Conservation (phyloP, 306 rosid species). For the Pachyrhizus erosus region DNA sequence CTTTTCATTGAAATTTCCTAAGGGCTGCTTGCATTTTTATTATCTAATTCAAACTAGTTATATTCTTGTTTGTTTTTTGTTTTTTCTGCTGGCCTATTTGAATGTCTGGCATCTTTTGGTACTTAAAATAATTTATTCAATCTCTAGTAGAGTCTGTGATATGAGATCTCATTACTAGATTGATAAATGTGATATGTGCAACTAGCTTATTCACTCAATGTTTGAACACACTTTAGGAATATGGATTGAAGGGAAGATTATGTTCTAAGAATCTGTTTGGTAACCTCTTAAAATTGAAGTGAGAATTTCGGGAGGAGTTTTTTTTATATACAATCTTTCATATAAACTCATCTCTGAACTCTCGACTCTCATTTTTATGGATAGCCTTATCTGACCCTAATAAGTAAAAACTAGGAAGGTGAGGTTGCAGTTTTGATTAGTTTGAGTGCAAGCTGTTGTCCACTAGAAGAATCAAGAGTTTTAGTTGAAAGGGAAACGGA, state of each 20-base stretch:
- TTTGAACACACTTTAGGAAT: not conserved
- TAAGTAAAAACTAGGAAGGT: not conserved
- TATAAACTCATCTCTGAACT: not conserved
- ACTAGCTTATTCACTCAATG: not conserved
- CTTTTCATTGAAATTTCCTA: not conserved
- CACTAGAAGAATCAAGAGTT: not conserved
- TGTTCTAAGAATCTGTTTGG: constrained; percentile 10
- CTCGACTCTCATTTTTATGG: constrained; percentile 4
- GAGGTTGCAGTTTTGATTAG: constrained; percentile 13
- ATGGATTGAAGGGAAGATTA: constrained; percentile 5
- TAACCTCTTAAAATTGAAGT: not conserved
- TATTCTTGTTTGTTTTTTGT: not conserved
- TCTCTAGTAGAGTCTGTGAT: constrained; percentile 19
- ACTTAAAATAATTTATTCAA: not conserved
- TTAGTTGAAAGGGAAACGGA: not conserved
- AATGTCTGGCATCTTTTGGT: constrained; percentile 20
- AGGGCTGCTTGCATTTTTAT: not conserved
- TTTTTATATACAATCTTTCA: not conserved
- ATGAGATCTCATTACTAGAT: constrained; percentile 16
- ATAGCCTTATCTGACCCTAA: not conserved
- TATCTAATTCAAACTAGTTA: not conserved
- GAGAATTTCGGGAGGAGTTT: not conserved
- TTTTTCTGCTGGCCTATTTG: constrained; percentile 23
- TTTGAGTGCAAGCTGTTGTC: not conserved
- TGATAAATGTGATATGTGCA: constrained; percentile 1